phyloP scores from a whole-genome alignment of 108 stramenopile genomes.

The Skeletonema costatum region DNA sequence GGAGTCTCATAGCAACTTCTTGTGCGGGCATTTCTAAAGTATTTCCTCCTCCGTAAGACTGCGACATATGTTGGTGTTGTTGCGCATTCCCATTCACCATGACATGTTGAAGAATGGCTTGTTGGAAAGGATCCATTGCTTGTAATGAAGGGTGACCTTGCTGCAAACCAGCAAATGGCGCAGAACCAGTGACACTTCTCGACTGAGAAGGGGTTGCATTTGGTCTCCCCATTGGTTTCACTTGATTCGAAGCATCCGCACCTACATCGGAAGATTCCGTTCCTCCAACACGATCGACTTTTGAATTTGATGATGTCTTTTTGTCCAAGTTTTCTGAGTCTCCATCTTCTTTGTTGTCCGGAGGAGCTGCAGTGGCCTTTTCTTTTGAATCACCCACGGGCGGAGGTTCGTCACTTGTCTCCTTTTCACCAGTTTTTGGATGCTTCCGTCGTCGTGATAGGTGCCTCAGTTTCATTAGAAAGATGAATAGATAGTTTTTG shows the following conservation, averaged over 20 bases:
- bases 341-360: neutral
- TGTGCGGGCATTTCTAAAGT: neutral
- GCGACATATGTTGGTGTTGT: neutral
- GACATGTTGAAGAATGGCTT: neutral
- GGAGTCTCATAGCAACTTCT: neutral
- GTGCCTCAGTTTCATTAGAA: neutral
- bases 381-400: neutral
- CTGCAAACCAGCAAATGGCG: neutral
- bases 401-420: neutral
- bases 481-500: conserved; percentile 1
- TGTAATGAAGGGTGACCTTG: neutral
- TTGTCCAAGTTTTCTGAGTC: neutral
- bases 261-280: neutral
- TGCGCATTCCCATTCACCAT: neutral
- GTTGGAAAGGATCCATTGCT: neutral
- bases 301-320: neutral
- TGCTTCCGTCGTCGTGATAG: neutral
- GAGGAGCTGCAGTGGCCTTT: neutral
- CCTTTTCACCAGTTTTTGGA: neutral
- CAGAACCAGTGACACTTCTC: neutral
- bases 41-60: neutral
- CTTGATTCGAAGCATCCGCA: neutral
- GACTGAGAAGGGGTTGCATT: neutral
- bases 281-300: neutral
- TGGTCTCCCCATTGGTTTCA: neutral